Evolutionary conservation across 1,139 yeast genomes (phyloP), one percentile per base, ranked within the genome.

Genomic region (Petasospora rhodanensis): DNA sequence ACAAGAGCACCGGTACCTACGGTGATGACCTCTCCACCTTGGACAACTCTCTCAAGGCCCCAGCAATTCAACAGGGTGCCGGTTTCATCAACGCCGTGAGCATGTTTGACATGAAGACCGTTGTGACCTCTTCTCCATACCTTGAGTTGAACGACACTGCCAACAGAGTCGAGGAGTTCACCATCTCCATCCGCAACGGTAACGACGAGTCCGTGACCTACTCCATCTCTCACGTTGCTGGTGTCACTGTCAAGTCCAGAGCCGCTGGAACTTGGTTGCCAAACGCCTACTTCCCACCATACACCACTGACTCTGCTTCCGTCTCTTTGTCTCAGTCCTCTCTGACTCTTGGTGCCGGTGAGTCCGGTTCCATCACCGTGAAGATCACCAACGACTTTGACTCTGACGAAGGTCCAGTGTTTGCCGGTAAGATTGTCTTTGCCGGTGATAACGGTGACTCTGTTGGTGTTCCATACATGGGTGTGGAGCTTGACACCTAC

Each of bases 381-480:
- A 33, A 17, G 13, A 38, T 41, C 13, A 19, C 41, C 4, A 32
- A 38, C 12, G 31, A 24, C 11, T 29, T 22, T 22, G 31, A 22
- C 4, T 20, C 21, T 8, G 6, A 18, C 6, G 5, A 12, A 8
- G 28, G 29, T 10, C 33, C 44, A 6, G 25, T 35, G 6, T 40
- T 34, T 21, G 26, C 31, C 10, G 44, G 44, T 33, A 40, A 35
- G 26, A 30, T 40, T 11, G n/a, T 17, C 26, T 31, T 40, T 24
- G 6, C 9, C 8, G 44, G 42, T 26, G 34, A 31, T 24, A 40
- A 40, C 19, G 45, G 45, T 18, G 42, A 38, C n/a, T 12, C 35
- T 18, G 29, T 38, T 11, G 27, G 28, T 17, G 42, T 41, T 22
- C 42, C 45, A 23, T 41, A 41, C 31, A 36, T 41, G 45, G 42